Evolutionary conservation across 2,329 filamentous ascomycete genomes (phyloP), one percentile per base, ranked within the genome.

Genomic region (Xylaria digitata): DNA sequence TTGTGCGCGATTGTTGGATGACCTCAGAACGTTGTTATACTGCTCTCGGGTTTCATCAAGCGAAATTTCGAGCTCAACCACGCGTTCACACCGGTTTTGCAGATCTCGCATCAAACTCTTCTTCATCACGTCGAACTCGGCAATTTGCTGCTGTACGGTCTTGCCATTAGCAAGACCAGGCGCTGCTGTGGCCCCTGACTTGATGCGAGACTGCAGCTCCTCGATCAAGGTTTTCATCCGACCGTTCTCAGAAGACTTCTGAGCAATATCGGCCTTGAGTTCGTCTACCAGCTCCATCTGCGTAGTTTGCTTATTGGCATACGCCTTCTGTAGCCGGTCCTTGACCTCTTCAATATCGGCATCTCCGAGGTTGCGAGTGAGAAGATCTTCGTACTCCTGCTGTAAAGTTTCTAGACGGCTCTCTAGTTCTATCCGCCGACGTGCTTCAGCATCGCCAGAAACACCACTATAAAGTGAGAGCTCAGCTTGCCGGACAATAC

Each of bases 91-190:
- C 68, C 96, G 91, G 84, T 99, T 98, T 81, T 99, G 96, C 72
- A 99, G 84, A 81, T 99, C 96, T 65, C 96, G 92, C 96, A 99
- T 99, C 73, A 99, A 85, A 72, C 92, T 97, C 88, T 99, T 99
- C 89, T 99, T 99, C 94, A 99, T 99, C 66, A 93, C 92, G 80
- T 99, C 96, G 75, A 99, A 99, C 78, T 99, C 96, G 65, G 95
- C 93, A 80, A 99, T 97, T 82, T 98, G 96, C 82, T 99, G 95
- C 78, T 97, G 94, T 50, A 98, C 89, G 13, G 93, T 96, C 86
- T 97, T 97, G 85, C 92, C 92, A 75, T 92, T 93, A 63, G 88
- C 83, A 77, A 90, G 93, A 30, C 90, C 86, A 32, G 84, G 81
- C 19, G 83, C 84, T 9, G 81, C 77, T 19, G 79, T 78, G 40